These are phyloP conservation scores for Lantana camara DNA, from an alignment of 257 asterid species.

Conservation along the genomic window DNA sequence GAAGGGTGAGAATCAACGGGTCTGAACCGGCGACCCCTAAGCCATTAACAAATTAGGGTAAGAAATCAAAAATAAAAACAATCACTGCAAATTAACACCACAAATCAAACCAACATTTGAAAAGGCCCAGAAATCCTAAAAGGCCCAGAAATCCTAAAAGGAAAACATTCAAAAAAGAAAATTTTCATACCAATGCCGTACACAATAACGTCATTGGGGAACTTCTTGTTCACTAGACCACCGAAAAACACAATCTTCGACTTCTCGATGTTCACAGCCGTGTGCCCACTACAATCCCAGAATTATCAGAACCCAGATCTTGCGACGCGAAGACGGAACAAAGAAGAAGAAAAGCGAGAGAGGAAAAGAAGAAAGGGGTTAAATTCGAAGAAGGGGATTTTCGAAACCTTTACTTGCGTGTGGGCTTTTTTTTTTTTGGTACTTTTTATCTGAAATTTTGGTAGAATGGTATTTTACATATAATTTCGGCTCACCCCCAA, in stretches of 20 bases:
- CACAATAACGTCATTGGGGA: slow-evolving; percentile 72
- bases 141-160: background rate
- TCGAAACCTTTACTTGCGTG: too few species aligned
- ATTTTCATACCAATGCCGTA: slow-evolving; percentile 71
- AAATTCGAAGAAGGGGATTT: too few species aligned
- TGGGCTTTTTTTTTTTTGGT: too few species aligned
- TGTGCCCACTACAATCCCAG: slow-evolving; percentile 70
- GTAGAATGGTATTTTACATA: too few species aligned
- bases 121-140: slow-evolving; percentile 1
- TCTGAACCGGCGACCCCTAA: too few species aligned
- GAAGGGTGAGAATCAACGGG: too few species aligned
- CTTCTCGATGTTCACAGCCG: slow-evolving; percentile 87
- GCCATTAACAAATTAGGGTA: background rate
- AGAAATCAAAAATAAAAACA: background rate
- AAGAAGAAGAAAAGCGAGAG: too few species aligned
- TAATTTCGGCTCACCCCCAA: too few species aligned
- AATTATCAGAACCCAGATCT: background rate
- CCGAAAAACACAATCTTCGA: slow-evolving; percentile 90
- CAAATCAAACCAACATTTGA: slow-evolving; percentile 2
- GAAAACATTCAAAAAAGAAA: background rate
- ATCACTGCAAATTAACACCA: background rate
- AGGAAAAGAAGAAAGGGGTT: too few species aligned
- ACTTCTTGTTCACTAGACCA: slow-evolving; percentile 80
- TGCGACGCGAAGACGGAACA: too few species aligned
- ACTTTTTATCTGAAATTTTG: too few species aligned